Evolutionary conservation across 1,284 basidiomycete species (phyloP).

Genomic region (Salmacisia buchloeana): DNA sequence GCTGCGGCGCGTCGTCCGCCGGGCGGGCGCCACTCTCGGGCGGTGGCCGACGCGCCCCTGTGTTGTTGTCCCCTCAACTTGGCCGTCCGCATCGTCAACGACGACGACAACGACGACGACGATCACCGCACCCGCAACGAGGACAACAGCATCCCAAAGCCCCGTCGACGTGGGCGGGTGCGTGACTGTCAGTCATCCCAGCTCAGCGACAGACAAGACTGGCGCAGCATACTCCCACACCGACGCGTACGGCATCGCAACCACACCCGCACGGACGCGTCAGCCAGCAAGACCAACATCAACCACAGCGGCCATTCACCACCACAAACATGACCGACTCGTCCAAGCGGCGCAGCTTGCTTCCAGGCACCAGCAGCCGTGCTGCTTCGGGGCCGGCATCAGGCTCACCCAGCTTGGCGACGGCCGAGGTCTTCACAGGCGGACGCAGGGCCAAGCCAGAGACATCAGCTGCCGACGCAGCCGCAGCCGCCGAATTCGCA

Average conservation of each 20-base stretch:
- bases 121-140: not conserved
- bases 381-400: not conserved
- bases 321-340: not conserved
- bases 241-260: too few relatives aligned
- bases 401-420: not conserved
- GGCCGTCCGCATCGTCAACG: not conserved
- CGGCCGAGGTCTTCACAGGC: not conserved
- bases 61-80: not conserved
- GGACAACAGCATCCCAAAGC: not conserved
- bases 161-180: not conserved
- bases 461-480: constrained; percentile 56
- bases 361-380: not conserved
- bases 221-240: too few relatives aligned
- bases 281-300: too few relatives aligned
- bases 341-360: not conserved
- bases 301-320: too few relatives aligned
- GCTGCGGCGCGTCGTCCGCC: not conserved
- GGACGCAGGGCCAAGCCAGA: not conserved
- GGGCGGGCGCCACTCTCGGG: not conserved
- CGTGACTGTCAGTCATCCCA: too few relatives aligned
- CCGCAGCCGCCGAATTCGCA: constrained; percentile 86
- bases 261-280: too few relatives aligned
- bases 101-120: not conserved
- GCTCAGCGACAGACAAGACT: too few relatives aligned
- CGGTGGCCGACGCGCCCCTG: not conserved